These are phyloP conservation scores for Golubevia pallescens DNA, from an alignment of 1,284 basidiomycete species.

Conservation along the genomic window DNA sequence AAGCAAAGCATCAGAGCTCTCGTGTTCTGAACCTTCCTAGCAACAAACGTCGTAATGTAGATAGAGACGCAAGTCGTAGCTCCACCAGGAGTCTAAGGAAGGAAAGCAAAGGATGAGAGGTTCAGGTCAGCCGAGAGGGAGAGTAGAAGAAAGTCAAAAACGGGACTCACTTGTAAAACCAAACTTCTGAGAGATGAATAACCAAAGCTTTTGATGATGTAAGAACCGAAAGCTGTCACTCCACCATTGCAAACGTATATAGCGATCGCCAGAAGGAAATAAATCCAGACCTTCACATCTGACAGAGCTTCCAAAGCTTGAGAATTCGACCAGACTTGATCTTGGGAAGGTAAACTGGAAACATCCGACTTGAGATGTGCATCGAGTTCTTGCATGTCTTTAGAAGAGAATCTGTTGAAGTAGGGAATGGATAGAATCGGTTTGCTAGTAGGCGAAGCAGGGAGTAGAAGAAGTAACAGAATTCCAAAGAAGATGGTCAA, in stretches of 20 bases:
- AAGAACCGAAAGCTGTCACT: constrained; percentile 67
- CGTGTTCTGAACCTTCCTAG: constrained; percentile 63
- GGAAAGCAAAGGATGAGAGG: too few relatives aligned
- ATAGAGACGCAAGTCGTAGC: constrained; percentile 66
- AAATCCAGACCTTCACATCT: constrained; percentile 67
- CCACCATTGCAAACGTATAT: constrained; percentile 66
- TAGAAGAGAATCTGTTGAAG: constrained; percentile 35
- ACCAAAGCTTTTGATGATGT: constrained; percentile 67
- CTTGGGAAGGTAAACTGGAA: constrained; percentile 20
- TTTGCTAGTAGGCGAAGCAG: constrained; percentile 65
- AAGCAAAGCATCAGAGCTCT: constrained; percentile 66
- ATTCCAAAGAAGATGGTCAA: constrained; percentile 67
- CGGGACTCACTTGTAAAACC: too few relatives aligned
- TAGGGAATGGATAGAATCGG: constrained; percentile 29
- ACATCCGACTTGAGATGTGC: constrained; percentile 19
- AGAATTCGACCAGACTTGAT: constrained; percentile 50
- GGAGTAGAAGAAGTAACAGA: constrained; percentile 66
- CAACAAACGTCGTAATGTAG: constrained; percentile 66
- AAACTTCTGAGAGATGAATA: constrained; percentile 66
- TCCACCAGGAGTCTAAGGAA: constrained; percentile 63
- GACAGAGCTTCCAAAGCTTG: constrained; percentile 66
- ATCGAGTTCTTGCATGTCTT: constrained; percentile 18
- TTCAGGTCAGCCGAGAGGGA: too few relatives aligned
- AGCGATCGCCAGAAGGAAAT: constrained; percentile 65
- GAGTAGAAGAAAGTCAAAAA: too few relatives aligned